A percentile compares a stretch with the other conserved stretches of the same genome.
These are phyloP conservation scores for Diaporthe vexans DNA, from an alignment of 2,329 filamentous ascomycete species.

Conservation along the genomic window DNA sequence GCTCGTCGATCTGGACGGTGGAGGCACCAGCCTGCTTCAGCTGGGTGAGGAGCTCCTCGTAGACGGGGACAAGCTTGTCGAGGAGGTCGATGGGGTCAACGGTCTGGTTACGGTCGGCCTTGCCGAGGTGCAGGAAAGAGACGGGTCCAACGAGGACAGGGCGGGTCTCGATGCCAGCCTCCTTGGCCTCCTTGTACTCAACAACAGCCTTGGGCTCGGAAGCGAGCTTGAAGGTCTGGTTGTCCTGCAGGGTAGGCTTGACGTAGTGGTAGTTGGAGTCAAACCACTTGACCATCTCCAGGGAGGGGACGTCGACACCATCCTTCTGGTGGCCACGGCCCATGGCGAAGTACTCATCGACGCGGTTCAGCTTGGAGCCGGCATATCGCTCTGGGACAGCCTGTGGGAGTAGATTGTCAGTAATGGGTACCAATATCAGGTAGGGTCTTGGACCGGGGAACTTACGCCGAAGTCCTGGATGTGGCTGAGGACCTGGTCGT, in stretches of 20 bases:
- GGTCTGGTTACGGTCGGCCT: slow-evolving; percentile 95
- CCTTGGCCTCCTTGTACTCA: slow-evolving; percentile 98
- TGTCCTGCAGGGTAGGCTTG: slow-evolving; percentile 97
- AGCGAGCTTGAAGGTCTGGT: slow-evolving; percentile 93
- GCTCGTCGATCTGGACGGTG: slow-evolving; percentile 98
- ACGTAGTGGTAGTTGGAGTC: slow-evolving; percentile 99
- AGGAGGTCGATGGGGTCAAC: slow-evolving; percentile 95
- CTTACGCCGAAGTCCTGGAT: slow-evolving; percentile 97
- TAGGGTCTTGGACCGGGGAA: slow-evolving; percentile 42
- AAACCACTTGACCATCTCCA: slow-evolving; percentile 99
- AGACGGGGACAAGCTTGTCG: slow-evolving; percentile 92
- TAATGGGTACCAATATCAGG: neutral
- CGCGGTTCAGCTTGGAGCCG: slow-evolving; percentile 85
- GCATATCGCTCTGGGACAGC: slow-evolving; percentile 94
- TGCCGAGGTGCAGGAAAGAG: slow-evolving; percentile 96
- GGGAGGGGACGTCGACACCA: slow-evolving; percentile 89
- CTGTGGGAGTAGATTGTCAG: slow-evolving; percentile 58
- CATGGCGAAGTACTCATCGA: slow-evolving; percentile 99
- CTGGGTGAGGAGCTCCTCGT: slow-evolving; percentile 91
- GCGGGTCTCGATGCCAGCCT: slow-evolving; percentile 91
- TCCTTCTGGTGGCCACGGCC: slow-evolving; percentile 98
- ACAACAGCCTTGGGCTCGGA: slow-evolving; percentile 91
- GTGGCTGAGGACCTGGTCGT: slow-evolving; percentile 97
- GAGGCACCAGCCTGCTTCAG: slow-evolving; percentile 97
- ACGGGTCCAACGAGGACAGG: slow-evolving; percentile 96